These are phyloP conservation scores for Phytophthora ohioensis DNA, from an alignment of 352 stramenopile species.

Conservation along the genomic window DNA sequence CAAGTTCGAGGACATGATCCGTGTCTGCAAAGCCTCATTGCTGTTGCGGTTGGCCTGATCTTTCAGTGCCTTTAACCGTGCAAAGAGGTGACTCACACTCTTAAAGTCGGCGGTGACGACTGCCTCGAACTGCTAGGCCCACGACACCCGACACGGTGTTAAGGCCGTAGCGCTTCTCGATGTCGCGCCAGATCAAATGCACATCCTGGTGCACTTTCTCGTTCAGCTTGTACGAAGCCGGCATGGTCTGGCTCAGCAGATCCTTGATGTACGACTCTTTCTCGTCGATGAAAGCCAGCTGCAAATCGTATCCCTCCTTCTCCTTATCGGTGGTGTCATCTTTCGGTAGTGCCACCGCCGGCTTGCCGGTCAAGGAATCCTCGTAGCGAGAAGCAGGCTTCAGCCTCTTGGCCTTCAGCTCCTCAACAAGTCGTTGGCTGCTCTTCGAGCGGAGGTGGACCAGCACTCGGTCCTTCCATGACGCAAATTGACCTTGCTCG, in stretches of 20 bases:
- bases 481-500: neutral
- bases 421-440: neutral
- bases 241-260: no score
- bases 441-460: neutral
- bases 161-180: no score
- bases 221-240: no score
- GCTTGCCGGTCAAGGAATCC: neutral
- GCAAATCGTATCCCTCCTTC: neutral
- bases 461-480: neutral
- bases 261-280: slow-evolving; percentile 19
- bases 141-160: slow-evolving; percentile 1
- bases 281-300: slow-evolving; percentile 3
- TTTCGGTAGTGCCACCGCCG: slow-evolving; percentile 1
- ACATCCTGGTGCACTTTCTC: no score
- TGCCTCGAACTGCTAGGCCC: neutral
- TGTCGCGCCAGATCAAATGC: no score
- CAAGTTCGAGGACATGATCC: no score
- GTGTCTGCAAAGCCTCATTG: no score
- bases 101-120: neutral
- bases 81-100: no score
- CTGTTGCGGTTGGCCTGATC: no score
- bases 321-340: neutral
- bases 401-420: neutral
- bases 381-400: neutral
- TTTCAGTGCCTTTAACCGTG: no score